Conservation (phyloP, 1,284 basidiomycete species). For the Cryptococcus floricola region DNA sequence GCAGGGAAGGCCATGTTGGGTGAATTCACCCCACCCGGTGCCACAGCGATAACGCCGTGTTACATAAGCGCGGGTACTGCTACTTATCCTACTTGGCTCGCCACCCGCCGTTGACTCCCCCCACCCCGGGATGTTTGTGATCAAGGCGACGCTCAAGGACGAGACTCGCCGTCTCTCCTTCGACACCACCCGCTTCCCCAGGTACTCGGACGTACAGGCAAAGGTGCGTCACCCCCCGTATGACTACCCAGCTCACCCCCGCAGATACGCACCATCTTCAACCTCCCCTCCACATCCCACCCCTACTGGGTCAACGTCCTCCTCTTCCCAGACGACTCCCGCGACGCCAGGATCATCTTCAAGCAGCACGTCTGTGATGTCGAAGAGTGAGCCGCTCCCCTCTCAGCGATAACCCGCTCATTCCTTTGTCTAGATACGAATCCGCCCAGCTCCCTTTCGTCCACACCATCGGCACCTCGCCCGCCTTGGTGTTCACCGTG, state of each 20-base stretch:
- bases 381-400: slow-evolving; percentile 37
- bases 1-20: no score
- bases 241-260: background rate
- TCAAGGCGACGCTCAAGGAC: slow-evolving; percentile 48
- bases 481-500: slow-evolving; percentile 45
- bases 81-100: no score
- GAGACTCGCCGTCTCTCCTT: slow-evolving; percentile 47
- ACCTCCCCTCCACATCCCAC: slow-evolving; percentile 41
- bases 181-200: slow-evolving; percentile 38
- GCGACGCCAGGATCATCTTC: slow-evolving; percentile 45
- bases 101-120: no score
- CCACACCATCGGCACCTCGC: slow-evolving; percentile 28
- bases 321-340: slow-evolving; percentile 42
- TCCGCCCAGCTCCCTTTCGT: slow-evolving; percentile 38
- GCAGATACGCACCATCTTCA: slow-evolving; percentile 44
- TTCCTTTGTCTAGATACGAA: slow-evolving; percentile 35
- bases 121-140: slow-evolving; percentile 40
- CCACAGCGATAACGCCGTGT: background rate
- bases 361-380: slow-evolving; percentile 48
- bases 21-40: no score
- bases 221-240: slow-evolving; percentile 33
- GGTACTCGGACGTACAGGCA: slow-evolving; percentile 39
- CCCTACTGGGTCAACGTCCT: slow-evolving; percentile 46
- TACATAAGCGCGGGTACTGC: background rate
- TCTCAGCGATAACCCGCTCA: background rate